Percentiles rank a stretch among this genome's conserved stretches.
Conservation (phyloP, 1,284 basidiomycete genomes). For the Spongiforma sp. region DNA sequence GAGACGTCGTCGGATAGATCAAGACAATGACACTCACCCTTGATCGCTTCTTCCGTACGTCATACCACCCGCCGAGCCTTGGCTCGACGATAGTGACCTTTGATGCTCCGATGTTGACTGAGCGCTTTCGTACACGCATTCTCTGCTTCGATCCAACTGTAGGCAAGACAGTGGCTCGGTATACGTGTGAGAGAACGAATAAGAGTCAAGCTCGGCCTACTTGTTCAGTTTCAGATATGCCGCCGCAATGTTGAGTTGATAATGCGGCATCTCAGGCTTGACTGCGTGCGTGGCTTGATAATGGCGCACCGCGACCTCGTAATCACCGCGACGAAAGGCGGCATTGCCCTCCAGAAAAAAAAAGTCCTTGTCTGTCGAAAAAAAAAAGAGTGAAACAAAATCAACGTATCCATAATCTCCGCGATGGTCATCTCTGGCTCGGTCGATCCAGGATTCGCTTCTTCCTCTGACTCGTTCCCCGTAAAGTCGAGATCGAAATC, state of each 20-base stretch:
- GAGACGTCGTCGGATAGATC: too few species aligned
- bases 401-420: too few species aligned
- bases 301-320: constrained; percentile 53
- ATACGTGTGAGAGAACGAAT: constrained; percentile 11
- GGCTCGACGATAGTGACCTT: constrained; percentile 69
- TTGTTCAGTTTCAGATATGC: too few species aligned
- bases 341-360: constrained; percentile 55
- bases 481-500: constrained; percentile 68
- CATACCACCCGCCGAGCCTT: constrained; percentile 66
- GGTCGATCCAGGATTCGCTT: constrained; percentile 40
- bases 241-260: too few species aligned
- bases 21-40: constrained; percentile 45
- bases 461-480: constrained; percentile 54
- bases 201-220: too few species aligned
- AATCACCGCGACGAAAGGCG: constrained; percentile 66
- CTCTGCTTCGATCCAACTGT: constrained; percentile 71
- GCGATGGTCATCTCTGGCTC: constrained; percentile 64
- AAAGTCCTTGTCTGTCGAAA: too few species aligned
- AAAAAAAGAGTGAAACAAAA: too few species aligned
- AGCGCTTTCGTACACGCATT: constrained; percentile 66
- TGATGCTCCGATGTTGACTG: constrained; percentile 64
- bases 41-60: constrained; percentile 65
- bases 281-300: constrained; percentile 63
- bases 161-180: constrained; percentile 24
- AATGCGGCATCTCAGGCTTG: too few species aligned